phyloP scores from a whole-genome alignment of 208 protist genomes.

The Leptomonas seymouri region DNA sequence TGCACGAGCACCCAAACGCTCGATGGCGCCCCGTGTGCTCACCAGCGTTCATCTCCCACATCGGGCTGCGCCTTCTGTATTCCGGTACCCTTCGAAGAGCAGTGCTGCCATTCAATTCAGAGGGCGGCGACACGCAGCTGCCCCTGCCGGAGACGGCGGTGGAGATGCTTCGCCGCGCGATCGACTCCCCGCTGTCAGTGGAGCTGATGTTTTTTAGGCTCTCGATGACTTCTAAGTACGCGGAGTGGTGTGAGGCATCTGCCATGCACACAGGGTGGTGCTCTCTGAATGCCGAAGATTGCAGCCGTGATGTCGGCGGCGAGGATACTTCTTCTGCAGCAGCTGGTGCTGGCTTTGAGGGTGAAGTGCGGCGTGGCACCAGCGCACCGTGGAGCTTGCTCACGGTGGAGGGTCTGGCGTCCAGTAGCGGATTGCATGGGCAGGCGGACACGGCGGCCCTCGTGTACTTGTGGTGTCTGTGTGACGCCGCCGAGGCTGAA shows the following conservation, averaged over 20 bases:
- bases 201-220: slow-evolving; percentile 28
- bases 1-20: background rate
- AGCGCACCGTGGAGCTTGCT: slow-evolving; percentile 21
- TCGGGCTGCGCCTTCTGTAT: background rate
- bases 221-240: slow-evolving; percentile 6
- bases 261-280: slow-evolving; percentile 21
- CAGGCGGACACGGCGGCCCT: background rate
- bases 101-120: background rate
- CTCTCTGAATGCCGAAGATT: slow-evolving; percentile 4
- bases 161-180: background rate
- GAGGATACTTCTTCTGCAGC: background rate
- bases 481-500: background rate
- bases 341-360: too few relatives aligned
- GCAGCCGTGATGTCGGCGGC: background rate
- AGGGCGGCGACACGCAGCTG: background rate
- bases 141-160: slow-evolving; percentile 10
- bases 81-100: background rate
- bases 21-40: slow-evolving; percentile 7
- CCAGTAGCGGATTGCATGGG: background rate
- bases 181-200: background rate
- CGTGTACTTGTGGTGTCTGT: slow-evolving; percentile 3
- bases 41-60: background rate
- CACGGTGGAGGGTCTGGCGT: background rate
- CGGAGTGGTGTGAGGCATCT: slow-evolving; percentile 29
- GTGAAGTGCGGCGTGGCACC: too few relatives aligned